Base-by-base conservation (phyloP, 768 basidiomycete genomes). In the Suillus ampliporus region DNA sequence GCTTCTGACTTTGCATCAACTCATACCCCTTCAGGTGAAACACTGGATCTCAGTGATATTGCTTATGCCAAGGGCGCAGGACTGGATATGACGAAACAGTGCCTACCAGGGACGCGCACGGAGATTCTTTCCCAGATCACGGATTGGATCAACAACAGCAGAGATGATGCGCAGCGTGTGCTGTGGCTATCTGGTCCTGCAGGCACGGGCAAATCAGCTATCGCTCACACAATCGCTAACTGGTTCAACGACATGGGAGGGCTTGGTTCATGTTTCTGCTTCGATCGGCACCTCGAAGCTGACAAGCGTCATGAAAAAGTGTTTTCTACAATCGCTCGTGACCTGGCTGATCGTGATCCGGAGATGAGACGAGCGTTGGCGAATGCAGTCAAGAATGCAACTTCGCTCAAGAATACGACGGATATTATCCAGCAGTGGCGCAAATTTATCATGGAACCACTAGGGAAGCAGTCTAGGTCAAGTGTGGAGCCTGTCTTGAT, bases 181-280 rank as follows among this genome's bases (percentile, higher is more conserved):
- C 62, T 60, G 41, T 58, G 64, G 37, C 69, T 70, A 19, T 23
- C 54, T 13, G 69, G 69, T 2, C 54, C 43, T 19, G 40, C 61
- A 11, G 72, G 71, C 31, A 76, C 68, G 1, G 76, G 76, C 4
- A 77, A 77, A 54, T 74, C 76, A 7, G 65, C 72, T 1, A 59
- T 77, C 23, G 66, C 69, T 31, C 61, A 69, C 40, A 64, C 70
- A 2, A 61, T 65, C 23, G 66, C 68, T n/a, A 4, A 57, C 19
- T 53, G 41, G 34, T 64, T 65, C 31, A n/a, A 64, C 15, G 38
- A 63, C 17, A 13, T 61, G n/a, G 58, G 61, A 31, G 47, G 62
- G 23, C 64, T 72, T 8, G 71, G 70, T 38, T 65, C 70, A 21
- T 60, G 59, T 8, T 61, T 71, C 40, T 72, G 68, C 48, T 66